Conservation (phyloP, 2,329 filamentous ascomycete genomes). For the Scolecobasidium constrictum region DNA sequence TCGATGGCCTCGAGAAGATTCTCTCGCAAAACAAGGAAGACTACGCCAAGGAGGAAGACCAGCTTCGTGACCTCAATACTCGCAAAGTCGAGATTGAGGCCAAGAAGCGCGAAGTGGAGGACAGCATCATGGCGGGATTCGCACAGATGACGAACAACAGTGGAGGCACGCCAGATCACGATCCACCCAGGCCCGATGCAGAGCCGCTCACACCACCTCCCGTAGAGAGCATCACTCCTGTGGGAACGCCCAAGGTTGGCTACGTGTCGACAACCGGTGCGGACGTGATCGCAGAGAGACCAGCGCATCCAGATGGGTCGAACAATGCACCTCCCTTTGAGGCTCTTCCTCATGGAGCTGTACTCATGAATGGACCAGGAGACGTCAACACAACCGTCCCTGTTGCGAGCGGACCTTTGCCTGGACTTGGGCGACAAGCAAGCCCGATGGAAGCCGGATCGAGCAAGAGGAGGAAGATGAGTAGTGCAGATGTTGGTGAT, state of each 20-base stretch:
- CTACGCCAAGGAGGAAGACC: slow-evolving; percentile 57
- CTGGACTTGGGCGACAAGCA: not conserved
- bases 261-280: slow-evolving; percentile 31
- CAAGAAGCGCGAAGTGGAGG: slow-evolving; percentile 82
- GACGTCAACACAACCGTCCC: not conserved
- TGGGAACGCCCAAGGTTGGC: slow-evolving; percentile 33
- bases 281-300: slow-evolving; percentile 12
- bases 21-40: slow-evolving; percentile 62
- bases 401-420: not conserved
- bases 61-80: slow-evolving; percentile 51
- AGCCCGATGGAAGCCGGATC: slow-evolving; percentile 16
- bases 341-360: not conserved
- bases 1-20: slow-evolving; percentile 72
- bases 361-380: slow-evolving; percentile 15
- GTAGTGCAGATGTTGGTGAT: slow-evolving; percentile 26
- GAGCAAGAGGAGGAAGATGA: slow-evolving; percentile 39
- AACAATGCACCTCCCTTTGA: not conserved
- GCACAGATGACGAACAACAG: slow-evolving; percentile 36
- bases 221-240: slow-evolving; percentile 44
- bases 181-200: slow-evolving; percentile 65
- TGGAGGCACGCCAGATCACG: slow-evolving; percentile 21
- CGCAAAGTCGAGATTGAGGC: slow-evolving; percentile 63
- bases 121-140: slow-evolving; percentile 78
- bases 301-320: slow-evolving; percentile 4
- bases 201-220: slow-evolving; percentile 89